These are phyloP conservation scores for Myxozyma kluyveri DNA, from an alignment of 805 yeast genomes.

Conservation along the genomic window DNA sequence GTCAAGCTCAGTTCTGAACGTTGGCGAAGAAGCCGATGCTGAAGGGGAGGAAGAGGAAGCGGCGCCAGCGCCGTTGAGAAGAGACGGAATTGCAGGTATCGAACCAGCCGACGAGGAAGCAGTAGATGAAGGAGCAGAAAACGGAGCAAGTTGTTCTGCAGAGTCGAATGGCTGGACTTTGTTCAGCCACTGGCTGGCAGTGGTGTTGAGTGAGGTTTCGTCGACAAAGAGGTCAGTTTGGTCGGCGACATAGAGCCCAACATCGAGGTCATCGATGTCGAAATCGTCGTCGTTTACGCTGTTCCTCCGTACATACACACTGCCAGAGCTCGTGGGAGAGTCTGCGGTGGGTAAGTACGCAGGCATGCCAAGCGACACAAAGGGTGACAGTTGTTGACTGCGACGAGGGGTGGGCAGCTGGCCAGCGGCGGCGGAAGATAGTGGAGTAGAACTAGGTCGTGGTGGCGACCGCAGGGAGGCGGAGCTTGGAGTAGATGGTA, in stretches of 20 bases:
- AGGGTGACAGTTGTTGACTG: slow-evolving; percentile 22
- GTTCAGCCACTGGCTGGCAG: slow-evolving; percentile 38
- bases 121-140: slow-evolving; percentile 35
- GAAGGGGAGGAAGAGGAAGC: slow-evolving; percentile 27
- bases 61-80: not conserved
- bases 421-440: not conserved
- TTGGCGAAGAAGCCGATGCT: slow-evolving; percentile 32
- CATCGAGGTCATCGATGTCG: slow-evolving; percentile 5
- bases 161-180: slow-evolving; percentile 37
- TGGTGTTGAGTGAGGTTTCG: slow-evolving; percentile 6
- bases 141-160: too few species aligned
- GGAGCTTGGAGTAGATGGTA: not conserved
- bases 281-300: slow-evolving; percentile 1
- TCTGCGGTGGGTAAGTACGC: not conserved
- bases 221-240: not conserved
- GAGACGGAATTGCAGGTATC: slow-evolving; percentile 21
- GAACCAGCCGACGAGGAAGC: slow-evolving; percentile 17
- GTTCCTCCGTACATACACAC: not conserved
- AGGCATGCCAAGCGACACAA: slow-evolving; percentile 7
- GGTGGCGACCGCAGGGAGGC: not conserved
- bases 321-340: slow-evolving; percentile 5
- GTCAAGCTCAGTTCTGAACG: slow-evolving; percentile 38
- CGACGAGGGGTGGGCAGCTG: slow-evolving; percentile 28
- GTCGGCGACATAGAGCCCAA: not conserved
- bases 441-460: too few species aligned